Evolutionary conservation across 129 eudicot species (phyloP), one percentile per base, ranked within the genome.

Genomic region (Artemisia argyi): DNA sequence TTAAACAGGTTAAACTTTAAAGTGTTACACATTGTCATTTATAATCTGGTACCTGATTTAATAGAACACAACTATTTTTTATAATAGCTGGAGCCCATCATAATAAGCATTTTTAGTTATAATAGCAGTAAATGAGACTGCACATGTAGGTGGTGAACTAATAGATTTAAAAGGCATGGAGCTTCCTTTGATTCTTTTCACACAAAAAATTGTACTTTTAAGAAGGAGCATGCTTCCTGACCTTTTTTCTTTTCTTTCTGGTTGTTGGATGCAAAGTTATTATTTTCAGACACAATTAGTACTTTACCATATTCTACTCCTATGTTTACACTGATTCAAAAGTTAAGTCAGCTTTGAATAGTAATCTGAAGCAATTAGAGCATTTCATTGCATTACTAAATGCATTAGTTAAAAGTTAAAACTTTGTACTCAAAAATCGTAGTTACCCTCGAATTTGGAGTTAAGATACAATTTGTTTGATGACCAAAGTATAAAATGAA

Each of bases 161-260:
- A 42, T 32, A 28, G 18, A 22, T 24, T 19, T 61, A 62, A 51
- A 19, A 18, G 32, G 63, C 32, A 8, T 61, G 35, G 52, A 63
- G 44, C 9, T 16, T 60, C 66, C 66, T 39, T 39, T 39, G 46
- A 7, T 39, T 44, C 78, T 63, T 73, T 73, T 73, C 64, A 73
- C 71, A 63, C 52, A 39, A 50, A 19, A 19, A 22, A 26, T 11
- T 78, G 67, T 65, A 78, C 77, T 78, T 65, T 78, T 46, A 54
- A 24, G 32, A 64, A 72, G 66, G 65, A 78, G 77, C 82, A 71
- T 78, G 78, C 82, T 63, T 72, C 71, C 59, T 61, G 46, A 56
- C 76, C 71, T 78, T 63, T 50, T 66, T 55, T 78, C 65, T 78
- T 78, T 63, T 61, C 73, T 64, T 78, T 61, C 32, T 65, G 47